These are phyloP conservation scores for Fermentozyma sake DNA, from an alignment of 1,139 yeast genomes.

Conservation along the genomic window DNA sequence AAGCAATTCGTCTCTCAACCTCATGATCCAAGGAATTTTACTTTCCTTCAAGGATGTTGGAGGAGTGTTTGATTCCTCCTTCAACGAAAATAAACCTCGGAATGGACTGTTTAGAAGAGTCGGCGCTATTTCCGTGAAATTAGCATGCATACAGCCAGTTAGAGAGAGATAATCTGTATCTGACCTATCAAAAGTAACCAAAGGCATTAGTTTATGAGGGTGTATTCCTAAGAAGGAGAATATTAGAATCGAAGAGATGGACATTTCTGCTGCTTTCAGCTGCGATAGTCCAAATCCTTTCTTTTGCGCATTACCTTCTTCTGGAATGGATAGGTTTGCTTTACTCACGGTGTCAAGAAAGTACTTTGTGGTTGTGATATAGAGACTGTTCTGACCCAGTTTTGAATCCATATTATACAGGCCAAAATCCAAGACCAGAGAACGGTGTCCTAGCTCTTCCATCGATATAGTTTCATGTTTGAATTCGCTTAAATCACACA, in stretches of 20 bases:
- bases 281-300: too few species aligned
- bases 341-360: conserved; percentile 14
- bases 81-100: conserved; percentile 6
- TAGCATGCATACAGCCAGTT: conserved; percentile 15
- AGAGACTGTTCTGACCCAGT: too few species aligned
- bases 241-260: conserved; percentile 20
- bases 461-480: too few species aligned
- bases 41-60: conserved; percentile 3
- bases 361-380: conserved; percentile 18
- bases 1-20: conserved; percentile 10
- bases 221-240: conserved; percentile 28
- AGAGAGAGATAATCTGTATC: conserved; percentile 19
- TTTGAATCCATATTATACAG: too few species aligned
- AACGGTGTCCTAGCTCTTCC: too few species aligned
- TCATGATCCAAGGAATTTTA: conserved; percentile 15
- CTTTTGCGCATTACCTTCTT: conserved; percentile 1
- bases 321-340: conserved; percentile 3
- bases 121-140: conserved; percentile 5
- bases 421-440: too few species aligned
- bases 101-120: conserved; percentile 5
- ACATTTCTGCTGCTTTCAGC: conserved; percentile 20
- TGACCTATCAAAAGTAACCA: conserved; percentile 18
- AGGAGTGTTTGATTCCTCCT: conserved; percentile 1
- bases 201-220: conserved; percentile 26
- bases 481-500: conserved; percentile 10